Evolutionary conservation across 495 filamentous ascomycete species (phyloP), one percentile per base, ranked within the genome.

Genomic region (Aspergillus biplanus): DNA sequence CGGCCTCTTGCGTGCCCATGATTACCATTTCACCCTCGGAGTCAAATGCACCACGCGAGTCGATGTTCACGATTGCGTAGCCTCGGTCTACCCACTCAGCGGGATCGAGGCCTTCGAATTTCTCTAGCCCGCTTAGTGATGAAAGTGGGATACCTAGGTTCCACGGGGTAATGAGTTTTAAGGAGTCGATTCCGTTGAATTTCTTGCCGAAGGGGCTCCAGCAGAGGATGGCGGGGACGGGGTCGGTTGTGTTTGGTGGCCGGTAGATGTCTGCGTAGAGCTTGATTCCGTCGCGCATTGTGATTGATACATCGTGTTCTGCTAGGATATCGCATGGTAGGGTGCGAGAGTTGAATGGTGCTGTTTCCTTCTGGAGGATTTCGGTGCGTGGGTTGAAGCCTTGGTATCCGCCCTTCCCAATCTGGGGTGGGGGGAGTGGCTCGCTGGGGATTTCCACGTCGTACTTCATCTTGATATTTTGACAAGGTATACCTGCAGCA

Each of bases 41-140:
- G 47, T 77, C 46, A 0, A 62, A 67, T 0, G 65, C 33, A 6
- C 79, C 80, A 5, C 80, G 63, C 18, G 73, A 67, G 67, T 81
- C 78, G 0, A 71, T 65, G 44, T 78, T 68, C 8, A 83, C 71
- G 50, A 81, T 58, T 0, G 75, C 77, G 62, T 81, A 81, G 1
- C 79, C 80, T 15, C 74, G 47, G 2, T 53, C 37, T 8, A 60
- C 67, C 77, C 78, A 83, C 18, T 73, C 74, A 0, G 72, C 76
- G 0, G 71, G 78, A 75, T 61, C 87, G 84, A 85, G 86, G 87
- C 68, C 77, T 59, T 83, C 80, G 65, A 80, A 83, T 9, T 63
- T 75, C 53, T 76, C 73, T 39, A 64, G 69, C 32, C 67, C 69
- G 59, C 44, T 59, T 11, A 66, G 52, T 5, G n/a, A 12, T 7